Conservation (phyloP, 495 filamentous ascomycete species). For the Viridothelium virens region DNA sequence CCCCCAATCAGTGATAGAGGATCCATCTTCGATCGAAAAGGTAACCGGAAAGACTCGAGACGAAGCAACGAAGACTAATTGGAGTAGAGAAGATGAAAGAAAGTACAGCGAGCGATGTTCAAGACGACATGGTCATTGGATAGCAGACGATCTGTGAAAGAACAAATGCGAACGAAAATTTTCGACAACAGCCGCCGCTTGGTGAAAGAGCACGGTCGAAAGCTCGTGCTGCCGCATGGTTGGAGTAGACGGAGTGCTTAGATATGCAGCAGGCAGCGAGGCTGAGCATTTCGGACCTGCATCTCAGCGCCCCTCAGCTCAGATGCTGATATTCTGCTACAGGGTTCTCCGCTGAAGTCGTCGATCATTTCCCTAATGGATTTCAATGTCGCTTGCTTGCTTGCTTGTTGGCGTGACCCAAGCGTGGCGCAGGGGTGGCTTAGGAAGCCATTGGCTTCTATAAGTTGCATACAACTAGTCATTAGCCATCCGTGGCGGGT, state of each 20-base stretch:
- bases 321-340: background rate
- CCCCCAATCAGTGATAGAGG: slow-evolving; percentile 19
- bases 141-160: background rate
- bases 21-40: slow-evolving; percentile 7
- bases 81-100: background rate
- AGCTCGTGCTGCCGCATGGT: background rate
- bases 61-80: background rate
- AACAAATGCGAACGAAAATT: background rate
- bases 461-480: too few relatives aligned
- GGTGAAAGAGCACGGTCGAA: background rate
- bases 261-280: background rate
- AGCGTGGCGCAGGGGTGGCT: too few relatives aligned
- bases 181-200: too few relatives aligned
- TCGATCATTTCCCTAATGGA: background rate
- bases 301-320: background rate
- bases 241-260: background rate
- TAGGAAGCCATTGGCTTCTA: too few relatives aligned
- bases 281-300: background rate
- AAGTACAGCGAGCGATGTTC: background rate
- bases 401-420: too few relatives aligned
- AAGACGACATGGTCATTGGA: background rate
- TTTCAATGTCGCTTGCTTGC: too few relatives aligned
- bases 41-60: background rate
- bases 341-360: background rate
- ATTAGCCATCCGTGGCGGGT: too few relatives aligned